A percentile compares a stretch with the other conserved stretches of the same genome.
Evolutionary conservation across 2,329 filamentous ascomycete species (phyloP).

Genomic region (Pseudogymnoascus sp.): DNA sequence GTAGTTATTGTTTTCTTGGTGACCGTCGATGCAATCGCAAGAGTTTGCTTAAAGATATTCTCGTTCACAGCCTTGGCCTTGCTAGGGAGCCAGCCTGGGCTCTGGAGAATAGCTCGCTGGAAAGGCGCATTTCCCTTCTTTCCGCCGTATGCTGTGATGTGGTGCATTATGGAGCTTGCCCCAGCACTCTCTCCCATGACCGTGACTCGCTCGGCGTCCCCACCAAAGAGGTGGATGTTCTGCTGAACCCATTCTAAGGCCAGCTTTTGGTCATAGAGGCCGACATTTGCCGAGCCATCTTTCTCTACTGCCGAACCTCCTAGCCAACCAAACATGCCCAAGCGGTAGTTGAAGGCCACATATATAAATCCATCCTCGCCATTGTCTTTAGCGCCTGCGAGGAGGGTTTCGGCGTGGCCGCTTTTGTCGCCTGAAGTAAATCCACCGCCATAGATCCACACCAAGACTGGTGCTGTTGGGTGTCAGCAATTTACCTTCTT

Average conservation of each 20-base stretch:
- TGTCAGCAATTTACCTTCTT: neutral
- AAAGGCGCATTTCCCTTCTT: slow-evolving; percentile 33
- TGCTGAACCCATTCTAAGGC: slow-evolving; percentile 50
- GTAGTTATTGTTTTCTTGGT: slow-evolving; percentile 14
- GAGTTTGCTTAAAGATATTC: neutral
- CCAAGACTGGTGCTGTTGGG: slow-evolving; percentile 34
- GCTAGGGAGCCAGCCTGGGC: slow-evolving; percentile 12
- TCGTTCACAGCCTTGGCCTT: slow-evolving; percentile 11
- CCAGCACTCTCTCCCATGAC: slow-evolving; percentile 45
- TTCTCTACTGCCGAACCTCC: slow-evolving; percentile 36
- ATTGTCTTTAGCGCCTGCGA: slow-evolving; percentile 26
- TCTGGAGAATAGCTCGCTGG: slow-evolving; percentile 25
- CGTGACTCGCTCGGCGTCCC: slow-evolving; percentile 43
- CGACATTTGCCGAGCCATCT: slow-evolving; percentile 41
- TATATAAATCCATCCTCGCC: slow-evolving; percentile 31
- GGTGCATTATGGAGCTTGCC: slow-evolving; percentile 42
- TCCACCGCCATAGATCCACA: slow-evolving; percentile 45
- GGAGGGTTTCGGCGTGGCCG: slow-evolving; percentile 33
- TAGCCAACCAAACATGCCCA: slow-evolving; percentile 30
- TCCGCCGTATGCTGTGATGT: slow-evolving; percentile 40
- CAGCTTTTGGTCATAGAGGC: slow-evolving; percentile 45
- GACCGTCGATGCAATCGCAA: neutral
- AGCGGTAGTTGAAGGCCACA: slow-evolving; percentile 31
- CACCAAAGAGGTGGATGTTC: slow-evolving; percentile 48
- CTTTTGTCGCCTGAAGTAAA: slow-evolving; percentile 36